These are phyloP conservation scores for Lodderomyces jiufengensis DNA, from an alignment of 1,139 yeast species.

Conservation along the genomic window DNA sequence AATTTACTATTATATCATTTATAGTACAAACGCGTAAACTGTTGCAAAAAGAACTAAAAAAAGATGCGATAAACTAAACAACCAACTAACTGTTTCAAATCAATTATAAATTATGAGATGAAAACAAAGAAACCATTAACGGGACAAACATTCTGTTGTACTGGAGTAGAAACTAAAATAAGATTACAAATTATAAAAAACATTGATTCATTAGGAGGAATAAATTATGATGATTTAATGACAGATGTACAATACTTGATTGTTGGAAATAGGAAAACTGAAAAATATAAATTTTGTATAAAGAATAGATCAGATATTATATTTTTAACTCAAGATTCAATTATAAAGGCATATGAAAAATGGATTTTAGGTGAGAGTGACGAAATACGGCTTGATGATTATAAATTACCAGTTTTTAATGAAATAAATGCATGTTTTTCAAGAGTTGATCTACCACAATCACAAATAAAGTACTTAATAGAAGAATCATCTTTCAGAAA, in stretches of 20 bases:
- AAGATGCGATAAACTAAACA: too few relatives aligned
- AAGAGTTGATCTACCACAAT: conserved; percentile 29
- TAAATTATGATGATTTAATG: conserved; percentile 56
- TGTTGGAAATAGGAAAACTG: conserved; percentile 65
- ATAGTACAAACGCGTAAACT: too few relatives aligned
- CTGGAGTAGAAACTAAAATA: conserved; percentile 29
- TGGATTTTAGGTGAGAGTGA: conserved; percentile 55
- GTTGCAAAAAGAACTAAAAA: too few relatives aligned
- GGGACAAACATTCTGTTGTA: conserved; percentile 41
- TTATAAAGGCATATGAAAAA: conserved; percentile 40
- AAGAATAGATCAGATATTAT: conserved; percentile 55
- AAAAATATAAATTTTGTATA: conserved; percentile 65
- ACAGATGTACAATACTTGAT: conserved; percentile 63
- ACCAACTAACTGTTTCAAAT: too few relatives aligned
- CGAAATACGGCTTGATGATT: conserved; percentile 19
- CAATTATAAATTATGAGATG: conserved; percentile 2
- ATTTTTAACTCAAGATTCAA: conserved; percentile 48
- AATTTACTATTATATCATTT: too few relatives aligned
- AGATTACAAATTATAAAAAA: conserved; percentile 35
- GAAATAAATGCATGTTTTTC: conserved; percentile 51
- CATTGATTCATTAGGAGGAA: conserved; percentile 62
- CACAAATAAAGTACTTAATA: conserved; percentile 10
- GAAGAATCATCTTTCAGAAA: conserved; percentile 5
- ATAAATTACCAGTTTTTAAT: conserved; percentile 43
- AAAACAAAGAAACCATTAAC: conserved; percentile 24